Evolutionary conservation across 345 rosid genomes (phyloP).

Genomic region (Physaria fendleri): DNA sequence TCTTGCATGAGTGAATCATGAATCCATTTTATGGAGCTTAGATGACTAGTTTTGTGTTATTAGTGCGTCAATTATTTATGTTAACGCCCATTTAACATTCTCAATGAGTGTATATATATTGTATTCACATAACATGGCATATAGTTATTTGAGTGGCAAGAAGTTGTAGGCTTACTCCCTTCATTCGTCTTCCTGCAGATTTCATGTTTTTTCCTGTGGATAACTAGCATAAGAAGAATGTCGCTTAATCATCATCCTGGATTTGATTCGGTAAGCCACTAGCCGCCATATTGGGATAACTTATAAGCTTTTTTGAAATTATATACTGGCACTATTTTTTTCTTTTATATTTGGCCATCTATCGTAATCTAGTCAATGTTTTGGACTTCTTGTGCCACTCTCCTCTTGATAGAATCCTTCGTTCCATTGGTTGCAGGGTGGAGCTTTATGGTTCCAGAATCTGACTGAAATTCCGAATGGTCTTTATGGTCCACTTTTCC

Average conservation of each 20-base stretch:
- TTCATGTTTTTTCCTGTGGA: constrained; percentile 53
- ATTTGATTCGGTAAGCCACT: constrained; percentile 55
- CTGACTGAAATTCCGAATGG: constrained; percentile 75
- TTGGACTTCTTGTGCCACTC: background rate
- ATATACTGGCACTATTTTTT: background rate
- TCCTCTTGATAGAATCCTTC: background rate
- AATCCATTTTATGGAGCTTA: background rate
- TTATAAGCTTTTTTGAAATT: background rate
- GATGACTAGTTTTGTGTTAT: background rate
- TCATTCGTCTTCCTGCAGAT: constrained; percentile 38
- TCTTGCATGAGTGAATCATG: background rate
- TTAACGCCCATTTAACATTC: background rate
- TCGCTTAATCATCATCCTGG: constrained; percentile 34
- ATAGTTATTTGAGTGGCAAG: background rate
- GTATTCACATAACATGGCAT: background rate
- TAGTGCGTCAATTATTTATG: background rate
- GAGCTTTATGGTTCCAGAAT: constrained; percentile 87
- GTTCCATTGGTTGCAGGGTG: constrained; percentile 59
- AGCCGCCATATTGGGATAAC: constrained; percentile 2
- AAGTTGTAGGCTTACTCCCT: constrained; percentile 13
- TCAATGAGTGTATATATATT: background rate
- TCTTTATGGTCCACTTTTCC: constrained; percentile 56
- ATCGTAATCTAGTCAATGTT: background rate
- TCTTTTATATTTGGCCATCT: background rate
- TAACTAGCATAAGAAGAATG: constrained; percentile 36